Evolutionary conservation across 2,329 filamentous ascomycete genomes (phyloP).

Genomic region (Tolypocladium endophyticum): DNA sequence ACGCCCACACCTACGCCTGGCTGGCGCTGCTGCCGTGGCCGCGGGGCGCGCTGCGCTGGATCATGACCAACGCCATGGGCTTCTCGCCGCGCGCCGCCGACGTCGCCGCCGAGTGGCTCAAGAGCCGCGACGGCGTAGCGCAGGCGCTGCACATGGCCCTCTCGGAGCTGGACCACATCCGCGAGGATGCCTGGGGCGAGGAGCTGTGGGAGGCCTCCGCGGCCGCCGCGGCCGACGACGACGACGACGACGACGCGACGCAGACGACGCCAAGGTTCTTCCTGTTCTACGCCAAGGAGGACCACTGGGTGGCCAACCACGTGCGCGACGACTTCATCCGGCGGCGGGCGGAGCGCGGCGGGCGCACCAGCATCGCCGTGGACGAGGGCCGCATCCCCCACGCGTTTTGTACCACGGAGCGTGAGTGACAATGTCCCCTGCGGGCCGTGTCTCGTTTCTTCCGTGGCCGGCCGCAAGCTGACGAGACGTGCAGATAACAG

Average conservation of each 20-base stretch:
- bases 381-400: slow-evolving; percentile 48
- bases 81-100: slow-evolving; percentile 38
- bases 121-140: slow-evolving; percentile 45
- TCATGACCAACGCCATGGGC: slow-evolving; percentile 32
- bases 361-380: slow-evolving; percentile 37
- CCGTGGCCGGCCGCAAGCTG: neutral
- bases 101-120: slow-evolving; percentile 43
- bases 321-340: slow-evolving; percentile 46
- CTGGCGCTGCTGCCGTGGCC: slow-evolving; percentile 32
- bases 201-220: slow-evolving; percentile 45
- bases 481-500: slow-evolving; percentile 13
- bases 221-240: slow-evolving; percentile 6
- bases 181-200: slow-evolving; percentile 47
- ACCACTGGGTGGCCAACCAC: slow-evolving; percentile 52
- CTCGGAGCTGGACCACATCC: slow-evolving; percentile 50
- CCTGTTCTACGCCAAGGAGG: slow-evolving; percentile 48
- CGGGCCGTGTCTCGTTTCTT: neutral
- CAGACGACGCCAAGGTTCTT: slow-evolving; percentile 36
- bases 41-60: slow-evolving; percentile 24
- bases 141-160: slow-evolving; percentile 49
- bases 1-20: slow-evolving; percentile 29
- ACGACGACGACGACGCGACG: slow-evolving; percentile 5
- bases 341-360: slow-evolving; percentile 23
- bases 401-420: slow-evolving; percentile 42
- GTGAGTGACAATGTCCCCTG: slow-evolving; percentile 18